Evolutionary conservation across 305 asterid genomes (phyloP).

Genomic region (Solanum aculeatissimum): DNA sequence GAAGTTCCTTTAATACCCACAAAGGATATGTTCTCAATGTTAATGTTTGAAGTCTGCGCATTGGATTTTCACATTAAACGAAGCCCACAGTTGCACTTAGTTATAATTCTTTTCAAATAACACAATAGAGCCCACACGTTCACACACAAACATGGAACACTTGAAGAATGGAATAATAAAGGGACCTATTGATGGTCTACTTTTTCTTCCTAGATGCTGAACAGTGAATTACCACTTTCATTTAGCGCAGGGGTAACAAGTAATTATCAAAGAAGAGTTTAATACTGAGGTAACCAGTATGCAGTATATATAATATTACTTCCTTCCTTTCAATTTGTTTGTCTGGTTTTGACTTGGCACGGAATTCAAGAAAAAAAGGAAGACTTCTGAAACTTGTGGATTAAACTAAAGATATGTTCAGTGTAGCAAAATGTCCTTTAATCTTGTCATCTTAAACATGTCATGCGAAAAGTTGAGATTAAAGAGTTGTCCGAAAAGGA

Average conservation of each 20-base stretch:
- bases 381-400: not conserved
- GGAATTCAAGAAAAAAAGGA: not conserved
- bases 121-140: not conserved
- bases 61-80: not conserved
- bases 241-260: not conserved
- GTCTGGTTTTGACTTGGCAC: not conserved
- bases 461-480: not conserved
- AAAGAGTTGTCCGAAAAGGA: not conserved
- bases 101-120: not conserved
- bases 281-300: not conserved
- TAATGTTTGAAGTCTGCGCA: slow-evolving; percentile 61
- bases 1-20: slow-evolving; percentile 61
- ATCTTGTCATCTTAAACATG: not conserved
- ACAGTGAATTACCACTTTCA: not conserved
- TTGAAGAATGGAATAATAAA: not conserved
- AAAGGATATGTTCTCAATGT: slow-evolving; percentile 36
- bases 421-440: not conserved
- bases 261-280: not conserved
- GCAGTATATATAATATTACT: not conserved
- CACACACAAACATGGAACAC: not conserved
- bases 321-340: not conserved
- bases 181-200: not conserved
- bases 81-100: not conserved
- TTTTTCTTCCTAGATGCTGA: not conserved
- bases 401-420: not conserved